These are phyloP conservation scores for Sherardia arvensis DNA, from an alignment of 257 asterid genomes.

Conservation along the genomic window DNA sequence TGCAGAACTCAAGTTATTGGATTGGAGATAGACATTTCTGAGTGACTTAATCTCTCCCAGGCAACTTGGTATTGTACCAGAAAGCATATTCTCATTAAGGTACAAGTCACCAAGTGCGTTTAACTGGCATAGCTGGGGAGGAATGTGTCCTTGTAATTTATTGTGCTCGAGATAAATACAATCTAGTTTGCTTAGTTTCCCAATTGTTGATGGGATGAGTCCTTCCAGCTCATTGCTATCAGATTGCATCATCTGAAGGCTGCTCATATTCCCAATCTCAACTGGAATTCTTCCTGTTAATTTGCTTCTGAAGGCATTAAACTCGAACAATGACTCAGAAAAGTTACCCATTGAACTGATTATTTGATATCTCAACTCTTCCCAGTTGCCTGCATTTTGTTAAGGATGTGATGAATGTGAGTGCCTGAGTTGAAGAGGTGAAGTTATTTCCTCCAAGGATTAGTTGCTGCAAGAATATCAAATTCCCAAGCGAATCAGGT, in stretches of 20 bases:
- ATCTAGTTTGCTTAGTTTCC: background rate
- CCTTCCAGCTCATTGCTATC: background rate
- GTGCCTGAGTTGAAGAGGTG: background rate
- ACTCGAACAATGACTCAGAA: background rate
- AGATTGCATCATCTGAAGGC: background rate
- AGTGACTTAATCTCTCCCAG: background rate
- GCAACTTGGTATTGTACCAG: background rate
- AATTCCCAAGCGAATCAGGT: conserved; percentile 20
- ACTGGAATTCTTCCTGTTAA: background rate
- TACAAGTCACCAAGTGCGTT: background rate
- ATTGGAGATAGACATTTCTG: background rate
- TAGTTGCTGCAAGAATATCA: conserved; percentile 12
- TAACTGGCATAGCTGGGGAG: background rate
- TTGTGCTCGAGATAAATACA: background rate
- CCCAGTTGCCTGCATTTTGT: background rate
- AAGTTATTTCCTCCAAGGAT: conserved; percentile 10
- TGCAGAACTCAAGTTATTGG: background rate
- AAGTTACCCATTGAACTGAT: background rate
- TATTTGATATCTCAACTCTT: background rate
- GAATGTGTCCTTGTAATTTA: background rate
- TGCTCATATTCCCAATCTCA: background rate
- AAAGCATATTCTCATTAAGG: background rate
- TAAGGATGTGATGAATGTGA: background rate
- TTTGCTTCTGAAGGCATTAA: background rate
- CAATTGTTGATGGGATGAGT: too few relatives aligned